Percentiles rank a stretch among this genome's conserved stretches.
These are phyloP conservation scores for Trichophyton rubrum DNA, from an alignment of 2,329 filamentous ascomycete genomes.

Conservation along the genomic window DNA sequence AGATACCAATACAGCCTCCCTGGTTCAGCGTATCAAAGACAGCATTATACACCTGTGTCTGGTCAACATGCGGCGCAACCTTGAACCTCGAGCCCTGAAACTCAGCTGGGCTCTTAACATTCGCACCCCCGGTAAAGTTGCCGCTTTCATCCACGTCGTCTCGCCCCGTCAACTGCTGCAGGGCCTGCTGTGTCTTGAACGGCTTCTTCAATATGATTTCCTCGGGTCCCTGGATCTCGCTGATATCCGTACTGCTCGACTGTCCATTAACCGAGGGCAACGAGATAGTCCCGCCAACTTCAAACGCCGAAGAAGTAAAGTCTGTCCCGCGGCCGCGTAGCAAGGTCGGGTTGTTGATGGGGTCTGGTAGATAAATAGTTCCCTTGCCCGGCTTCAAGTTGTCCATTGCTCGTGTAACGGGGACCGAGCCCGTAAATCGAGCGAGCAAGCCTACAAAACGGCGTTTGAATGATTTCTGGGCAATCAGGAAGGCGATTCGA, in stretches of 20 bases:
- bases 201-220: slow-evolving; percentile 78
- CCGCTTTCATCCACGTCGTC: slow-evolving; percentile 58
- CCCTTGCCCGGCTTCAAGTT: slow-evolving; percentile 67
- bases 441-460: slow-evolving; percentile 81
- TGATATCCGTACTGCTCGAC: slow-evolving; percentile 71
- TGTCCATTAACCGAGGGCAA: slow-evolving; percentile 72
- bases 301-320: slow-evolving; percentile 60
- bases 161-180: slow-evolving; percentile 71
- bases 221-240: slow-evolving; percentile 64
- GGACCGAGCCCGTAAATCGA: slow-evolving; percentile 72
- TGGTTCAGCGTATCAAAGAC: slow-evolving; percentile 73
- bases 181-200: slow-evolving; percentile 62
- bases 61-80: slow-evolving; percentile 83
- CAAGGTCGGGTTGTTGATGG: slow-evolving; percentile 68
- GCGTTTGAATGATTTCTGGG: slow-evolving; percentile 86
- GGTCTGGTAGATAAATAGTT: slow-evolving; percentile 78
- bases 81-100: slow-evolving; percentile 75
- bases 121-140: slow-evolving; percentile 45
- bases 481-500: slow-evolving; percentile 83
- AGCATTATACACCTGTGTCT: slow-evolving; percentile 83
- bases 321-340: slow-evolving; percentile 69
- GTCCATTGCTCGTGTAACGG: slow-evolving; percentile 88
- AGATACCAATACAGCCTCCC: slow-evolving; percentile 89
- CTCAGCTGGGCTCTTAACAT: slow-evolving; percentile 40
- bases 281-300: slow-evolving; percentile 72